phyloP scores from a whole-genome alignment of 345 rosid species.

The Rhizophora apiculata region DNA sequence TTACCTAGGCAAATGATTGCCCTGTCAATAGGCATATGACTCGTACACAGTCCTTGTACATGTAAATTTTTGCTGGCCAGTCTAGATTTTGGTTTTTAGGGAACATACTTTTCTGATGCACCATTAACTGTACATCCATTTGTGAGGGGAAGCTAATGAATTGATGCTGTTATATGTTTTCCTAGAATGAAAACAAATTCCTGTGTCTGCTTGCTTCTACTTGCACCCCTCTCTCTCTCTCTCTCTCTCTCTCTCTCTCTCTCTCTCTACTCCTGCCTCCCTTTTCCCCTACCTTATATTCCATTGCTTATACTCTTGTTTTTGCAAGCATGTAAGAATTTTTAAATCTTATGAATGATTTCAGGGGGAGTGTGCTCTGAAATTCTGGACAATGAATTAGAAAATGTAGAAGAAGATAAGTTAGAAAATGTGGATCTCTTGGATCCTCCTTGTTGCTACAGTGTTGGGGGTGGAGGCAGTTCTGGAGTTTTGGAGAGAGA shows the following conservation, averaged over 20 bases:
- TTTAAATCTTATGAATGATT: slow-evolving; percentile 29
- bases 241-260: background rate
- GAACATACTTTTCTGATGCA: background rate
- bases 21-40: slow-evolving; percentile 7
- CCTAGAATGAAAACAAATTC: slow-evolving; percentile 9
- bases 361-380: slow-evolving; percentile 45
- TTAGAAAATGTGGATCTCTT: slow-evolving; percentile 16
- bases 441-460: slow-evolving; percentile 20
- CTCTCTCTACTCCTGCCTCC: background rate
- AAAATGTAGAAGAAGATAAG: slow-evolving; percentile 21
- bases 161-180: background rate
- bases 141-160: slow-evolving; percentile 1
- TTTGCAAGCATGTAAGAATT: slow-evolving; percentile 9
- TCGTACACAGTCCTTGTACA: slow-evolving; percentile 23
- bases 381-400: slow-evolving; percentile 30
- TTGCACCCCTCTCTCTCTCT: slow-evolving; percentile 1
- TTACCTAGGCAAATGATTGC: slow-evolving; percentile 18
- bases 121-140: slow-evolving; percentile 9
- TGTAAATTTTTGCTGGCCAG: slow-evolving; percentile 11
- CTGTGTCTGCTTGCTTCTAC: slow-evolving; percentile 1
- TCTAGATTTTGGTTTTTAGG: slow-evolving; percentile 7
- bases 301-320: background rate
- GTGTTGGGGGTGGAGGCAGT: slow-evolving; percentile 31
- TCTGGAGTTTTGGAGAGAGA: slow-evolving; percentile 28
- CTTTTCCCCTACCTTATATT: background rate